phyloP scores from a whole-genome alignment of 805 yeast species.

The Lachancea sp. region DNA sequence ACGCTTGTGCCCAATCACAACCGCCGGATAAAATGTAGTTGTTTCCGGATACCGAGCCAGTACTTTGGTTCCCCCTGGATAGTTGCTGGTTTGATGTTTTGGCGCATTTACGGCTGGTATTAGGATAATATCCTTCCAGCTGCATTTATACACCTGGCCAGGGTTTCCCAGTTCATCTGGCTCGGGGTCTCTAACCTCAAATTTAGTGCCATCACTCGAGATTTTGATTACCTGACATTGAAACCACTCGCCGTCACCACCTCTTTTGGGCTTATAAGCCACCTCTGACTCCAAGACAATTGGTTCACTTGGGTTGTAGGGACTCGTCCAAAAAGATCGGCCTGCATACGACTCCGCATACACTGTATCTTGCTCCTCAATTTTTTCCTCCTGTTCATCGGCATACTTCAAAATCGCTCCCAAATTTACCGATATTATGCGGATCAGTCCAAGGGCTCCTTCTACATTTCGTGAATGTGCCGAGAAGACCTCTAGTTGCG shows the following conservation, averaged over 20 bases:
- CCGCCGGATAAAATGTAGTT: constrained; percentile 93
- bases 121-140: constrained; percentile 68
- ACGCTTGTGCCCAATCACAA: constrained; percentile 68
- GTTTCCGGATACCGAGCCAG: constrained; percentile 96
- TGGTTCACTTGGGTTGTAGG: constrained; percentile 54
- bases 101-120: constrained; percentile 53
- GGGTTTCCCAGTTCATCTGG: constrained; percentile 91
- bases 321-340: constrained; percentile 44
- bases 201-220: constrained; percentile 63
- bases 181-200: constrained; percentile 95
- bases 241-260: constrained; percentile 88
- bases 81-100: constrained; percentile 33
- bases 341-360: constrained; percentile 29
- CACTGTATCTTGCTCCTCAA: constrained; percentile 5
- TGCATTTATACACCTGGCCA: constrained; percentile 79
- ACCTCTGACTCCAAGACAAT: constrained; percentile 70
- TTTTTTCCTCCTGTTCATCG: constrained; percentile 3
- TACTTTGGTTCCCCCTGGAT: constrained; percentile 74
- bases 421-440: constrained; percentile 41
- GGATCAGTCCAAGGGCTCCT: constrained; percentile 41
- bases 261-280: constrained; percentile 69
- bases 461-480: constrained; percentile 55
- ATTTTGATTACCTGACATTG: constrained; percentile 84
- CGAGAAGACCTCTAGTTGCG: constrained; percentile 37
- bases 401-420: constrained; percentile 35